These are phyloP conservation scores for Tricholoma sp. DNA, from an alignment of 768 basidiomycete species.

Conservation along the genomic window DNA sequence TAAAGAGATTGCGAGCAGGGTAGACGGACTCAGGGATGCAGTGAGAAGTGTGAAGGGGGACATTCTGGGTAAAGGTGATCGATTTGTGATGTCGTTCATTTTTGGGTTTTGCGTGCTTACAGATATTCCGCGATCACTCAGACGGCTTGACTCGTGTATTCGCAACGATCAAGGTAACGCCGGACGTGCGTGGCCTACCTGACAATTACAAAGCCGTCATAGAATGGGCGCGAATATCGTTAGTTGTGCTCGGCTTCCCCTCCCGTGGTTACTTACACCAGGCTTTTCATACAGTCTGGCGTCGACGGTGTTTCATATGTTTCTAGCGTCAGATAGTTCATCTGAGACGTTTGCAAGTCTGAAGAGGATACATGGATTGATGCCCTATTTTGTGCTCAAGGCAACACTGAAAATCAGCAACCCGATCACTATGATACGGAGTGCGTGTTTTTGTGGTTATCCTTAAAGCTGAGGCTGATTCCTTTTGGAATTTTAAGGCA, in stretches of 20 bases:
- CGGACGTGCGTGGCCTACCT: constrained; percentile 73
- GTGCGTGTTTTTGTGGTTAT: constrained; percentile 30
- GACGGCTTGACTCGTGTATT: constrained; percentile 91
- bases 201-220: constrained; percentile 82
- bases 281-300: constrained; percentile 57
- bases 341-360: constrained; percentile 84
- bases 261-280: neutral
- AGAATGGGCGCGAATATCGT: constrained; percentile 98
- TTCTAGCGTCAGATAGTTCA: constrained; percentile 88
- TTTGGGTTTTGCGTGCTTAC: neutral
- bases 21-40: constrained; percentile 79
- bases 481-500: constrained; percentile 30
- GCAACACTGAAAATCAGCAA: constrained; percentile 89
- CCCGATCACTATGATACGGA: constrained; percentile 94
- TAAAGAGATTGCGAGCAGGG: constrained; percentile 77
- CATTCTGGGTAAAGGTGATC: constrained; percentile 75
- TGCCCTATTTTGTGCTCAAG: constrained; percentile 98
- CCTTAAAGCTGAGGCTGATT: neutral
- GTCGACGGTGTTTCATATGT: constrained; percentile 93
- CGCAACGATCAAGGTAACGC: constrained; percentile 76
- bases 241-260: constrained; percentile 27
- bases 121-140: constrained; percentile 20
- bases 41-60: constrained; percentile 90
- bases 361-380: constrained; percentile 90
- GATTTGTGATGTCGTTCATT: neutral